Base-by-base conservation (phyloP, 257 asterid genomes). In the Solanum lignicaule region DNA sequence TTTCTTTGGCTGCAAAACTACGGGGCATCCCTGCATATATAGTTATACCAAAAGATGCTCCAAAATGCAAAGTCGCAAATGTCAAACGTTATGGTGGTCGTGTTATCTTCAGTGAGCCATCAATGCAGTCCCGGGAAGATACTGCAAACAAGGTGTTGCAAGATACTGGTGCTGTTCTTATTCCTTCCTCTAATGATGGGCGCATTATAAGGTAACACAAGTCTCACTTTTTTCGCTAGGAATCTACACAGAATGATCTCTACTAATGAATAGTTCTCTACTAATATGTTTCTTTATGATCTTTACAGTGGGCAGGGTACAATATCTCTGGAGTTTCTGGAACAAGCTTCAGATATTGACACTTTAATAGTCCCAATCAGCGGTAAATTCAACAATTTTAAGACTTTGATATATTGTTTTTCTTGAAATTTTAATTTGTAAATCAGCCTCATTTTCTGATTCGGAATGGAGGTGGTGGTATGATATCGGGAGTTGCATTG, bases 1-100 rank as follows among this genome's bases (percentile, higher is more conserved):
- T 97, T 74, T 86, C 99, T 84, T 91, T 97, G 98, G 99, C 99
- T 86, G 98, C 99, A 87, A 94, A 93, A 87, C 90, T 93, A 87
- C 91, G 99, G 58, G 98, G 97, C 31, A 93, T 97, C 88, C 95
- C 98, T 68, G 98, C 99, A 9, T 94, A 94, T 87, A 91, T 97
- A 86, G 93, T 97, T 90, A 87, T 97, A 31, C 98, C 98, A 5
- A 91, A 92, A 90, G 90, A 90, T 87, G 99, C 99, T 86, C 98
- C 98, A 25, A 95, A 92, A 90, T 95, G 98, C 94, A 95, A 97
- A 93, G 96, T 97, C 71, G 98, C 95, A 90, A 96, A 95, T 89
- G 97, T 97, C 83, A 78, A 90, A 43, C 99, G 98, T 86, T 95
- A 94, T 27, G 97, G 98, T 84, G 98, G 98, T 86, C 94, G 86